Evolutionary conservation across 2,329 filamentous ascomycete species (phyloP).

Genomic region (Canariomyces notabilis): DNA sequence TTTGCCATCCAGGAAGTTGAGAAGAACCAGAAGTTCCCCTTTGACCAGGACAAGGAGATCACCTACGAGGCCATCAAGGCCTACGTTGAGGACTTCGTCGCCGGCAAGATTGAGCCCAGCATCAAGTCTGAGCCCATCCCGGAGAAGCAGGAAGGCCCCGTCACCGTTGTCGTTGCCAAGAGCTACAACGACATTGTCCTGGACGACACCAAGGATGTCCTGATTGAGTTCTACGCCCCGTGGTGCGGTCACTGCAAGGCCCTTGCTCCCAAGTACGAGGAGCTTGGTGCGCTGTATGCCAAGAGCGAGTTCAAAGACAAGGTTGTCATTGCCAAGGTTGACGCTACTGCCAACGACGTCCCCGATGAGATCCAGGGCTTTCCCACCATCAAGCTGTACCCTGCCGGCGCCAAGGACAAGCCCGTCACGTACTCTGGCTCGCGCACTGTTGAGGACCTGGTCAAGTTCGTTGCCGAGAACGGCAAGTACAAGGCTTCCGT

Average conservation of each 20-base stretch:
- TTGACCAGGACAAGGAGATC: slow-evolving; percentile 76
- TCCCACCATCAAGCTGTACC: slow-evolving; percentile 98
- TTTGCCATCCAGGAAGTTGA: slow-evolving; percentile 95
- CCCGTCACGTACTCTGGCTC: slow-evolving; percentile 83
- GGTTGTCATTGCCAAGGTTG: slow-evolving; percentile 94
- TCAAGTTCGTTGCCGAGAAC: slow-evolving; percentile 89
- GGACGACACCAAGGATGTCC: slow-evolving; percentile 91
- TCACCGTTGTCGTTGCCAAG: slow-evolving; percentile 85
- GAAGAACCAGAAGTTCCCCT: slow-evolving; percentile 98
- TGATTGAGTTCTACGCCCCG: slow-evolving; percentile 97
- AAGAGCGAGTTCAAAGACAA: slow-evolving; percentile 73
- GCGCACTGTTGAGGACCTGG: slow-evolving; percentile 86
- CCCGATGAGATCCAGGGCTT: slow-evolving; percentile 96
- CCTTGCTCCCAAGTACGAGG: slow-evolving; percentile 93
- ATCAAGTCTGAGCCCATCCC: slow-evolving; percentile 98
- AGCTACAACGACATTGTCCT: slow-evolving; percentile 89
- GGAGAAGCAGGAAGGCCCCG: slow-evolving; percentile 85
- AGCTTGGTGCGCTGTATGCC: slow-evolving; percentile 75
- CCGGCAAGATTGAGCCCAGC: slow-evolving; percentile 87
- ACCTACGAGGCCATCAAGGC: slow-evolving; percentile 64
- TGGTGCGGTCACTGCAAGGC: slow-evolving; percentile 99
- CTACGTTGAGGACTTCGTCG: slow-evolving; percentile 81
- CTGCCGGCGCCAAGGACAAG: slow-evolving; percentile 78
- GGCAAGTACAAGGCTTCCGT: slow-evolving; percentile 81
- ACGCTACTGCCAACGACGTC: slow-evolving; percentile 92